A percentile compares a stretch with the other conserved stretches of the same genome.
Evolutionary conservation across 2,329 filamentous ascomycete genomes (phyloP).

Genomic region (Fragosphaeria purpurea): DNA sequence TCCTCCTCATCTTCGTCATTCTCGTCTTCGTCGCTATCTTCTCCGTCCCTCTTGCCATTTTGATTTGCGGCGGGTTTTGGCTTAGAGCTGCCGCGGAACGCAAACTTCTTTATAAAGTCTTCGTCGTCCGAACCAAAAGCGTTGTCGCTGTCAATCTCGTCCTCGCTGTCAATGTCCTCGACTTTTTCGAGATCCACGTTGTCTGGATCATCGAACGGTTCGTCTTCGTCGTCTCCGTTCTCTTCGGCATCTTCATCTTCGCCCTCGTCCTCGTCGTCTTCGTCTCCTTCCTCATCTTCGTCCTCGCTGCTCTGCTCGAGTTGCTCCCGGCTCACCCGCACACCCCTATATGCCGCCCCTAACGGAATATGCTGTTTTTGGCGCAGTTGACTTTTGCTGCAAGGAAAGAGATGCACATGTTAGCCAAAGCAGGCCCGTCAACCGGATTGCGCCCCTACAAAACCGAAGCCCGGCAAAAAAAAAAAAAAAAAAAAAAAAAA

Average conservation of each 20-base stretch:
- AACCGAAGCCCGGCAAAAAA: too few species aligned
- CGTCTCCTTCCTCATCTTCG: conserved; percentile 37
- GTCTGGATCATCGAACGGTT: conserved; percentile 46
- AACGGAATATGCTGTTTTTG: conserved; percentile 59
- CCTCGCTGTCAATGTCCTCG: conserved; percentile 40
- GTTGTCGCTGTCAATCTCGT: conserved; percentile 52
- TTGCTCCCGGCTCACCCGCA: conserved; percentile 60
- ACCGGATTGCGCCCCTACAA: neutral
- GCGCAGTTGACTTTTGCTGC: conserved; percentile 71
- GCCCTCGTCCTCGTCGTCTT: conserved; percentile 48
- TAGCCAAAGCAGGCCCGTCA: neutral
- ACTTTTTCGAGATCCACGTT: conserved; percentile 43
- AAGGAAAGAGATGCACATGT: neutral
- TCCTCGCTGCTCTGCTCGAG: conserved; percentile 49
- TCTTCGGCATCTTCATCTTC: conserved; percentile 37
- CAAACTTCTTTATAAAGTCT: conserved; percentile 68
- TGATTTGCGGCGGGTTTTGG: conserved; percentile 23
- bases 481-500: neutral
- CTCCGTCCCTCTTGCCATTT: conserved; percentile 25
- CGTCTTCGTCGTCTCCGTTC: conserved; percentile 22
- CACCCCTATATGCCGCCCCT: conserved; percentile 71
- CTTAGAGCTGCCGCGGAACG: conserved; percentile 49
- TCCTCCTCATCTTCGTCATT: conserved; percentile 28
- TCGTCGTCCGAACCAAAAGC: conserved; percentile 80
- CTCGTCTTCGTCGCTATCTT: conserved; percentile 33